Evolutionary conservation across 305 asterid genomes (phyloP).

Genomic region (Solanum hybrid): DNA sequence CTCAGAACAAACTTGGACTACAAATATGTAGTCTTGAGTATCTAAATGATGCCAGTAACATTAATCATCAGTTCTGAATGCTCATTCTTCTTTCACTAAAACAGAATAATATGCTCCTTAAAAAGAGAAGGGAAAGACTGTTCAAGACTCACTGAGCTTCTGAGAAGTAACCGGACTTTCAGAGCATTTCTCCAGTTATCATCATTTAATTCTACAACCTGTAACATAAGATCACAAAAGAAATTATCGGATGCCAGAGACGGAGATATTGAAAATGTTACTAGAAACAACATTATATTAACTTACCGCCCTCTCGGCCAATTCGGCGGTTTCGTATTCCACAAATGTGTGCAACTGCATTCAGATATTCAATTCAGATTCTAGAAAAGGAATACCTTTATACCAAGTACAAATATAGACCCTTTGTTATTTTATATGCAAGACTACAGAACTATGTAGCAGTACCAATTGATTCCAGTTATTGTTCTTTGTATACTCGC

Average conservation of each 20-base stretch:
- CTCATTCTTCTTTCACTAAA: background rate
- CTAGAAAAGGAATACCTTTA: background rate
- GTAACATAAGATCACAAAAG: slow-evolving; percentile 8
- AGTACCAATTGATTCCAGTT: background rate
- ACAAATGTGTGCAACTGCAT: slow-evolving; percentile 85
- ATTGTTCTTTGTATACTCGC: background rate
- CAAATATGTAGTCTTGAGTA: background rate
- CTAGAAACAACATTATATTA: background rate
- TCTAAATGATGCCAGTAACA: background rate
- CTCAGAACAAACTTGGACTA: background rate
- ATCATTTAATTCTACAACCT: slow-evolving; percentile 62
- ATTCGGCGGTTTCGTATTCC: slow-evolving; percentile 75
- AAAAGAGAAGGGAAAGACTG: background rate
- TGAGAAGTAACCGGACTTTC: slow-evolving; percentile 54
- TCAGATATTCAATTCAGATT: background rate
- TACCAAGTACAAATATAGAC: background rate
- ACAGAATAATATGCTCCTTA: background rate
- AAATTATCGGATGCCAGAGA: background rate
- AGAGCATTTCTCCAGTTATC: slow-evolving; percentile 84
- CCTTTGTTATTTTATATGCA: background rate
- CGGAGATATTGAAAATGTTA: background rate
- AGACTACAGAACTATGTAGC: background rate
- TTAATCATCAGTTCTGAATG: background rate
- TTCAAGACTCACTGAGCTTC: slow-evolving; percentile 40
- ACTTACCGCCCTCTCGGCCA: slow-evolving; percentile 76